Evolutionary conservation across 192 early-diverging fungal genomes (phyloP), one percentile per base, ranked within the genome.

Genomic region (Coemansia sp.): DNA sequence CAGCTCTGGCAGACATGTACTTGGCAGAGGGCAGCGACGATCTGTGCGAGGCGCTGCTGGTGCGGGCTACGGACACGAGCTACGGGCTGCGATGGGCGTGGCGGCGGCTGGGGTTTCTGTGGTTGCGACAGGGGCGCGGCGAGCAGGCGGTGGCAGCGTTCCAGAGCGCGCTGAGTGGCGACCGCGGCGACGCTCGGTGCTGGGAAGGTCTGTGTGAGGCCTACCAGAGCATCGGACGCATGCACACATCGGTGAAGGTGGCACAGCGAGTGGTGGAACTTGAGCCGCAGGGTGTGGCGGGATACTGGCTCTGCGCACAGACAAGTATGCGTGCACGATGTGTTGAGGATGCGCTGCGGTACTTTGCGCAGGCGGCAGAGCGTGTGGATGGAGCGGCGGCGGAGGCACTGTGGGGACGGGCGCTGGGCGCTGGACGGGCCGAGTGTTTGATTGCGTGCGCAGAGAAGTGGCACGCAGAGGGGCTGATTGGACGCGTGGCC

Each of bases 201-300:
- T 92, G 95, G 95, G 81, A 94, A 77, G 89, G 89, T 14, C 77
- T 93, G 32, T 88, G 87, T 44, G 89, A 93, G 58, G 85, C 88
- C 5, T 93, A 93, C 54, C 71, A 83, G 32, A 83, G 80, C 7
- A 87, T 86, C 49, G 91, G 91, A 2, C 83, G 88, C 19, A 52
- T 69, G 22, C 58, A 68, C 25, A 69, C 79, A 0, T 60, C 74
- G 3, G 64, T 64, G 0, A 74, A 70, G n/a, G 94, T 94, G 0
- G 89, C 92, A 59, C 77, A 65, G 6, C 83, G 90, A 26, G 87
- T 87, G 21, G 76, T 84, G 2, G 89, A 92, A 24, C 77, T 96
- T 7, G 83, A 87, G 19, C 84, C 88, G 5, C 54, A 51, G 0
- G 79, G 63, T 12, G 58, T 70, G 14, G 62, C 70, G 22, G 75